Base-by-base conservation (phyloP, 2,329 filamentous ascomycete genomes). In the Colletotrichum sp. region DNA sequence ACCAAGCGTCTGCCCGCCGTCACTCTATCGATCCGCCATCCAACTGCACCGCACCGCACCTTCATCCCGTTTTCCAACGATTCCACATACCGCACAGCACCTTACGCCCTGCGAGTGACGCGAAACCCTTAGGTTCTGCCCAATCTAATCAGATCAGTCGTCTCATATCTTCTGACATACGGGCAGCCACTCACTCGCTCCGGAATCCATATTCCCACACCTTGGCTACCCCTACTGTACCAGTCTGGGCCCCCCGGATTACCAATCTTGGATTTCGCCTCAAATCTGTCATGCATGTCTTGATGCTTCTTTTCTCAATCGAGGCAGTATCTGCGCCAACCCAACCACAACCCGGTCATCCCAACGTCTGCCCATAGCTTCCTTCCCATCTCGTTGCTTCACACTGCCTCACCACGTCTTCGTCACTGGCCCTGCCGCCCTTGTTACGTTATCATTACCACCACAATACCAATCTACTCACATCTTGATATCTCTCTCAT, bases 281-380 rank as follows among this genome's bases (percentile, higher is more conserved):
- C 60, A 24, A 15, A 55, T 57, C 68, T 69, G 71, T 67, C 70
- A 76, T 78, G 76, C 76, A 76, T 62, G 63, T 57, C 44, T 74
- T 73, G 76, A 78, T 39, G 30, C 13, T 49, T 52, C n/a, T 16
- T 76, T 71, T 66, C 76, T 73, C 67, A 49, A 68, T 78, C 63
- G 63, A 77, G 73, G 24, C 62, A 78, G 15, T 39, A 70, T 69
- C 52, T 72, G 76, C 69, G 69, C 52, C 32, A 49, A 66, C 69
- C 49, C 21, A 71, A 66, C 39, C 36, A 65, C 39, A 26, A 34
- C 49, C 59, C 18, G 44, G 59, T 71, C 44, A 63, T 49, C 34
- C 21, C 55, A 57, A 24, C 28, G 34, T 21, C 28, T 52, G 30
- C 21, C 60, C 68, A 64, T 68, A 63, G 36, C 44, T n/a, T 21